Base-by-base conservation (phyloP, 768 basidiomycete species). In the Tephrocybe sp. region DNA sequence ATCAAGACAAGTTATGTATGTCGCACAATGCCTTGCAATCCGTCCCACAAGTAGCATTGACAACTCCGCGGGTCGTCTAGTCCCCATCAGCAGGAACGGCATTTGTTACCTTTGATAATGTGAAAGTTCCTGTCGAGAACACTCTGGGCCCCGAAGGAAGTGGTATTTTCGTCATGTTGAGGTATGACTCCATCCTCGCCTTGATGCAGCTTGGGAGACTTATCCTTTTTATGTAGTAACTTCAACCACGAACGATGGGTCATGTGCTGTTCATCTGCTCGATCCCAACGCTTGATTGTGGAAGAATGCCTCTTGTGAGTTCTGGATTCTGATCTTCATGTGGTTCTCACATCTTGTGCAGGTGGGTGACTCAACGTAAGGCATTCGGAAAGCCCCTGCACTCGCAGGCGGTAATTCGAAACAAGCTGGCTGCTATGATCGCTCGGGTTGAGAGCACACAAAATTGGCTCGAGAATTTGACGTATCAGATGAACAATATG, bases 231-330 rank as follows among this genome's bases (percentile, higher is more conserved):
- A 40, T 44, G 8, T 36, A 86, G 83, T 54, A 97, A 97, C 71
- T 97, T 96, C 71, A 96, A 95, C 66, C 92, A 95, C 68, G 94
- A 94, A 64, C 86, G 89, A 62, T 95, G 90, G 92, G 87, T 89
- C 45, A 94, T 93, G 88, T 82, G 80, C 63, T 89, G 89, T 58
- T 72, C 79, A 26, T 83, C 80, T 21, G 83, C 83, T 40, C 76
- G 87, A 52, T 68, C 70, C 46, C 91, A 93, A 57, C 82, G 93
- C 26, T 42, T 67, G 16, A 73, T 77, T 39, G 74, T 76, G 16
- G 73, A 78, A 58, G 75, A 77, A 61, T 76, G 75, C 48, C 63
- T 76, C 46, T 86, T 89, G 82, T 72, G 47, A 47, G 64, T 49
- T 40, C 34, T 46, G 25, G 38, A 26, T 15, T 52, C 37, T 7